Evolutionary conservation across 2,329 filamentous ascomycete genomes (phyloP).

Genomic region (Pseudogymnoascus sp.): DNA sequence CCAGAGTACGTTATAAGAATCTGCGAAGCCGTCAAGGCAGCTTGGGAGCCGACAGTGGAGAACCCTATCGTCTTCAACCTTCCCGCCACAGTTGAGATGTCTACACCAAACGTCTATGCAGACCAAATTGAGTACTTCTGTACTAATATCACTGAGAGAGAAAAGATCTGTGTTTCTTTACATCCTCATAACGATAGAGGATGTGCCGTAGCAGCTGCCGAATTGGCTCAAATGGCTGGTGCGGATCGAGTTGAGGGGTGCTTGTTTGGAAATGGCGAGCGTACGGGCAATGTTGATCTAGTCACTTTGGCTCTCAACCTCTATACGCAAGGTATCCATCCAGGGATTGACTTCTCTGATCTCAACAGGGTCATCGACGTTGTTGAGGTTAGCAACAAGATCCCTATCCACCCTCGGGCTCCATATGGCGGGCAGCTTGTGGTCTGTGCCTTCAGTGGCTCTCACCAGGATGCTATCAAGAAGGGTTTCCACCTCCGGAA

Average conservation of each 20-base stretch:
- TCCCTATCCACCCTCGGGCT: slow-evolving; percentile 79
- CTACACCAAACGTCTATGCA: slow-evolving; percentile 90
- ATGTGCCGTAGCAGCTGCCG: slow-evolving; percentile 79
- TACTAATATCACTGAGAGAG: slow-evolving; percentile 70
- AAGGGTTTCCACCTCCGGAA: slow-evolving; percentile 75
- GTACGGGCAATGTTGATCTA: slow-evolving; percentile 91
- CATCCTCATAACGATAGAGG: slow-evolving; percentile 95
- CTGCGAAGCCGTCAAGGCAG: slow-evolving; percentile 87
- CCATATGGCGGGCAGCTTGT: slow-evolving; percentile 88
- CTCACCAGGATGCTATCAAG: slow-evolving; percentile 93
- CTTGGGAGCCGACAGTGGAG: slow-evolving; percentile 75
- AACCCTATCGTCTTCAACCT: slow-evolving; percentile 93
- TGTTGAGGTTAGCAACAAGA: slow-evolving; percentile 90
- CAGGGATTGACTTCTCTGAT: slow-evolving; percentile 84
- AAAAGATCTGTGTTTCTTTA: slow-evolving; percentile 81
- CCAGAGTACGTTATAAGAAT: slow-evolving; percentile 75
- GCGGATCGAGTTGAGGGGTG: slow-evolving; percentile 92
- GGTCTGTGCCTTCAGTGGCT: slow-evolving; percentile 85
- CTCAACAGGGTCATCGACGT: slow-evolving; percentile 77
- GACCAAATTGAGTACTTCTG: slow-evolving; percentile 97
- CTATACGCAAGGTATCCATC: slow-evolving; percentile 85
- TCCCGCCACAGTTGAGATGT: slow-evolving; percentile 90
- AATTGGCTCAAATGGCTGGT: slow-evolving; percentile 92
- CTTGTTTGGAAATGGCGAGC: slow-evolving; percentile 88
- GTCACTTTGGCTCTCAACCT: slow-evolving; percentile 89